Base-by-base conservation (phyloP, 2,329 filamentous ascomycete genomes). In the Nothophaeocryptopus gaeumannii region DNA sequence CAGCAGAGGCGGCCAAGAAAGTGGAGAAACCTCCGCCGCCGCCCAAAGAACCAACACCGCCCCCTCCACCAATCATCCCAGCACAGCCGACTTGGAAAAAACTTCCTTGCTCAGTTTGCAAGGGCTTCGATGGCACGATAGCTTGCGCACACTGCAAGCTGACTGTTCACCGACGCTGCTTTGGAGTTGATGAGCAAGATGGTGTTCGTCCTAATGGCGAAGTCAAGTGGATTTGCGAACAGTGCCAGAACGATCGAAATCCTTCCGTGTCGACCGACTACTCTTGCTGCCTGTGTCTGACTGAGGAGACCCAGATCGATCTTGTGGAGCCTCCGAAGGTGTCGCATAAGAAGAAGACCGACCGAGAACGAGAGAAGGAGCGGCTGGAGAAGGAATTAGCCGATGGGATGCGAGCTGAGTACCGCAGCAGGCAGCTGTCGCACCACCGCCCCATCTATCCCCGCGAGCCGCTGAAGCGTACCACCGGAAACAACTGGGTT, bases 401-500 rank as follows among this genome's bases (percentile, higher is more conserved):
- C 5, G 79, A 83, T 45, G 88, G 86, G 60, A 85, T 86, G 7
- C 86, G 85, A 42, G 86, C 92, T n/a, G 84, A 84, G 48, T 96
- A 95, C 68, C 82, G 83, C 35, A 86, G 86, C 66, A 85, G 83
- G 64, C 92, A 99, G 70, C 82, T 89, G 64, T 86, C 92, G 53
- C 82, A 86, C 62, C 89, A 90, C 59, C 86, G 91, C 40, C 92
- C 93, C 1, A 71, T 86, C 32, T 82, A 89, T 57, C 93, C 93
- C 20, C 83, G 93, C 40, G 93, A 97, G 67, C 86, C 93, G 3
- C 75, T 99, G 55, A 99, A 99, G 72, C 83, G 89, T 41, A 99
- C 93, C 0, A 88, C 87, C 3, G 90, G 95, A 67, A 97, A 97
- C 72, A 97, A 97, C 65, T 99, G 93, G 93, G 89, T 96, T 12